These are phyloP conservation scores for Clitopilus hobsonii DNA, from an alignment of 768 basidiomycete species.

Conservation along the genomic window DNA sequence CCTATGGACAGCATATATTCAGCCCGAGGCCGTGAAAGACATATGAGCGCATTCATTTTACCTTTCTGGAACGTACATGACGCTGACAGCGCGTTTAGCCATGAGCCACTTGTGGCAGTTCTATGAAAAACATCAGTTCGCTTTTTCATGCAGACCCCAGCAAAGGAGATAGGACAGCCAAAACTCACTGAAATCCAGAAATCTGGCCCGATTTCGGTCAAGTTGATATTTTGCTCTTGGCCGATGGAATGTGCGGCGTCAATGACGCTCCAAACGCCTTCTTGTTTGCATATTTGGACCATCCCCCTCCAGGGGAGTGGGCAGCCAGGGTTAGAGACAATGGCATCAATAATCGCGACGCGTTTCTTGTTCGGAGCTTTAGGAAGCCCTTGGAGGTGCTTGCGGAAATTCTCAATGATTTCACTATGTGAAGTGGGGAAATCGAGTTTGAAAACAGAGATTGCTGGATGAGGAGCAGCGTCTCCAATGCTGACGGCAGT, in stretches of 20 bases:
- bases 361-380: constrained; percentile 33
- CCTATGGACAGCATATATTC: constrained; percentile 24
- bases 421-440: constrained; percentile 55
- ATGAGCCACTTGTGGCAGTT: constrained; percentile 76
- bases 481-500: constrained; percentile 56
- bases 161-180: neutral
- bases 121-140: constrained; percentile 19
- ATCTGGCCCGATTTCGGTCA: constrained; percentile 53
- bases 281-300: constrained; percentile 58
- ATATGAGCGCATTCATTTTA: constrained; percentile 4
- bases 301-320: constrained; percentile 69
- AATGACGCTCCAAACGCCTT: constrained; percentile 57
- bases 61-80: constrained; percentile 37
- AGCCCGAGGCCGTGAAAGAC: neutral
- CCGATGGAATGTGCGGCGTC: constrained; percentile 81
- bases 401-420: constrained; percentile 27
- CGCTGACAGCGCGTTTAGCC: constrained; percentile 50
- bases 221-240: constrained; percentile 58
- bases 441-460: constrained; percentile 41
- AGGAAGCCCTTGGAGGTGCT: constrained; percentile 14
- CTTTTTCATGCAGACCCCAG: no score
- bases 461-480: constrained; percentile 43
- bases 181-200: constrained; percentile 57
- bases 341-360: constrained; percentile 66
- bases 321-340: constrained; percentile 58